A percentile compares a stretch with the other conserved stretches of the same genome.
phyloP scores from a whole-genome alignment of 2,329 filamentous ascomycete genomes.

The Tolypocladium album region DNA sequence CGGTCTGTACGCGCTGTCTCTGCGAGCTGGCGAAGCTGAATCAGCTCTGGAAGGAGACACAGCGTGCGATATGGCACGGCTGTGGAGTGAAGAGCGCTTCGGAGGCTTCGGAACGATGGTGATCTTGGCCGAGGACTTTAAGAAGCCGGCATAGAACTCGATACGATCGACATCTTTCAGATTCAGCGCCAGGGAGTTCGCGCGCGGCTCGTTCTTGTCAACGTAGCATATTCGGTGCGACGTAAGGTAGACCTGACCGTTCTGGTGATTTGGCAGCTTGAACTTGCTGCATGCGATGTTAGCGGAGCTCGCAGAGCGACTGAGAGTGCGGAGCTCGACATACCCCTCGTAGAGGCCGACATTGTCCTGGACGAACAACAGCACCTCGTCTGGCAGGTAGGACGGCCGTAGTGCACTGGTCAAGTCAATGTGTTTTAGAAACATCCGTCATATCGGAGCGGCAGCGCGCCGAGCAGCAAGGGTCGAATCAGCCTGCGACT shows the following conservation, averaged over 20 bases:
- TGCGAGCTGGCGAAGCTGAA: slow-evolving; percentile 33
- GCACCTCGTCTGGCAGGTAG: slow-evolving; percentile 83
- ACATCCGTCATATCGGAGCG: slow-evolving; percentile 65
- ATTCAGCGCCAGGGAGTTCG: slow-evolving; percentile 74
- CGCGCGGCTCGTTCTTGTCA: slow-evolving; percentile 75
- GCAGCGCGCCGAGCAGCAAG: slow-evolving; percentile 4
- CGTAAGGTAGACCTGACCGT: slow-evolving; percentile 92
- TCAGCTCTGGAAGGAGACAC: slow-evolving; percentile 34
- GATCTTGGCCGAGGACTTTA: slow-evolving; percentile 92
- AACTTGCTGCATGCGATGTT: slow-evolving; percentile 60
- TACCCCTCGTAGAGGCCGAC: slow-evolving; percentile 97
- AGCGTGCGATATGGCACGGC: slow-evolving; percentile 36
- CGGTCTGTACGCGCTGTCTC: slow-evolving; percentile 30
- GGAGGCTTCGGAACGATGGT: slow-evolving; percentile 74
- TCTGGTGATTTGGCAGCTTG: slow-evolving; percentile 88
- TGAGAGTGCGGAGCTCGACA: slow-evolving; percentile 20
- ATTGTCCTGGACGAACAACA: slow-evolving; percentile 94
- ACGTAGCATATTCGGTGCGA: slow-evolving; percentile 95
- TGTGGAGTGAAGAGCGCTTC: slow-evolving; percentile 52
- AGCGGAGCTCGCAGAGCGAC: not conserved
- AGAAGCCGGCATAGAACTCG: slow-evolving; percentile 86
- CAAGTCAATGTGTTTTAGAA: slow-evolving; percentile 89
- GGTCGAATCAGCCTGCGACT: not conserved
- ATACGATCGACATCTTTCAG: slow-evolving; percentile 83
- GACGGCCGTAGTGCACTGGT: slow-evolving; percentile 92